A percentile compares a stretch with the other conserved stretches of the same genome.
These are phyloP conservation scores for Kuraishia borneana DNA, from an alignment of 805 yeast species.

Conservation along the genomic window DNA sequence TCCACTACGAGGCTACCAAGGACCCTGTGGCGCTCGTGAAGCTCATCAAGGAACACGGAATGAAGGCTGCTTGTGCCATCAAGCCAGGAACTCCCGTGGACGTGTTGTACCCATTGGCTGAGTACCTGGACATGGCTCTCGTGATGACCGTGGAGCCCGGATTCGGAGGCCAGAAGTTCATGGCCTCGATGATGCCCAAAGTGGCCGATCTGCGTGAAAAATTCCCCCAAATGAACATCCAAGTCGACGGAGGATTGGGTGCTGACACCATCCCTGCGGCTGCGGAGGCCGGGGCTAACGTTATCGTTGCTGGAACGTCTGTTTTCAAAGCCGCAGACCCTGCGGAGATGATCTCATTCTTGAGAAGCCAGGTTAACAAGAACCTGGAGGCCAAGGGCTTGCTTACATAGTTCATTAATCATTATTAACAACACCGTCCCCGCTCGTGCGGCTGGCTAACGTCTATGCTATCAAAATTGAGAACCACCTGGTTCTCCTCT, in stretches of 20 bases:
- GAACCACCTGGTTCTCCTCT: slow-evolving; percentile 7
- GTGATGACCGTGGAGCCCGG: slow-evolving; percentile 99
- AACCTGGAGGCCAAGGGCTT: slow-evolving; percentile 37
- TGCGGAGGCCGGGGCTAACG: slow-evolving; percentile 97
- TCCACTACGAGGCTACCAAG: slow-evolving; percentile 88
- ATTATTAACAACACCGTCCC: slow-evolving; percentile 2
- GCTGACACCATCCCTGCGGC: slow-evolving; percentile 76
- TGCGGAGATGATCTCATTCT: slow-evolving; percentile 52
- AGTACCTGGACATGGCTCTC: slow-evolving; percentile 82
- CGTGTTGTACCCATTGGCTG: slow-evolving; percentile 64
- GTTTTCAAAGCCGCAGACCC: slow-evolving; percentile 84
- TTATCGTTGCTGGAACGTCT: slow-evolving; percentile 94
- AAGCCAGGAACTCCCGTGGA: slow-evolving; percentile 90
- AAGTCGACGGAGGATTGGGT: slow-evolving; percentile 96
- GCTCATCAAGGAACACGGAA: slow-evolving; percentile 66
- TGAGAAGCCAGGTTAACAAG: slow-evolving; percentile 51
- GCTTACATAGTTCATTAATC: slow-evolving; percentile 7
- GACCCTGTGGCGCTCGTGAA: slow-evolving; percentile 67
- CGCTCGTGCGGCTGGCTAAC: slow-evolving; percentile 4
- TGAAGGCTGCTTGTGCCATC: slow-evolving; percentile 89
- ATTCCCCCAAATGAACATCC: slow-evolving; percentile 75
- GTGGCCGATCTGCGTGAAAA: slow-evolving; percentile 63
- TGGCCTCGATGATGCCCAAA: slow-evolving; percentile 94
- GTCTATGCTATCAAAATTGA: slow-evolving; percentile 14
- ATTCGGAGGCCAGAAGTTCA: slow-evolving; percentile 95